These are phyloP conservation scores for Amesomyces nigricolor DNA, from an alignment of 2,329 filamentous ascomycete genomes.

Conservation along the genomic window DNA sequence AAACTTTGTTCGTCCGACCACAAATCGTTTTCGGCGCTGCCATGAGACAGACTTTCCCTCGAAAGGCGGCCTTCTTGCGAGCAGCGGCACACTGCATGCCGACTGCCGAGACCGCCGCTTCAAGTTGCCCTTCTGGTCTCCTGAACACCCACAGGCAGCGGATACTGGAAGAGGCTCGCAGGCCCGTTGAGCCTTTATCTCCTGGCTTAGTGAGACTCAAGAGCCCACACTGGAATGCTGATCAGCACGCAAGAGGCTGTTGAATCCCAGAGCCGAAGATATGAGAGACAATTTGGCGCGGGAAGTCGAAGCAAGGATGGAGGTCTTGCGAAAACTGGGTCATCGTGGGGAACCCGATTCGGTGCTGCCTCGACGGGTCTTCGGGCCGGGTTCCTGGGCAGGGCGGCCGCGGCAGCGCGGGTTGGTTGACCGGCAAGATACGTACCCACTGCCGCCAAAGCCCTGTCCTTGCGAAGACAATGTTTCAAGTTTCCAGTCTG, in stretches of 20 bases:
- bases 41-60: too few relatives aligned
- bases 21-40: too few relatives aligned
- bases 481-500: neutral
- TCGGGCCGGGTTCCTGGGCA: constrained; percentile 24
- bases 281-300: constrained; percentile 6
- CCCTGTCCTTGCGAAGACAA: neutral
- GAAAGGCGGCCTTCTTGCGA: neutral
- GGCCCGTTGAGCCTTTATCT: neutral
- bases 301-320: constrained; percentile 16
- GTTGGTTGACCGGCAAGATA: constrained; percentile 10
- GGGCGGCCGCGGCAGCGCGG: constrained; percentile 8
- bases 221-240: constrained; percentile 11
- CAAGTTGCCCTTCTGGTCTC: neutral
- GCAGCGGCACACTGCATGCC: neutral
- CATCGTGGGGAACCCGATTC: constrained; percentile 13
- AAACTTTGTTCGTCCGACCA: neutral
- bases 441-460: neutral
- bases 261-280: constrained; percentile 9
- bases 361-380: constrained; percentile 16
- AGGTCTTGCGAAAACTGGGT: constrained; percentile 18
- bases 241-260: constrained; percentile 18
- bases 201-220: neutral
- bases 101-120: neutral
- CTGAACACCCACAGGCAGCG: neutral
- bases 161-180: neutral